These are phyloP conservation scores for Stephanodiscus triporus DNA, from an alignment of 108 stramenopile genomes.

Conservation along the genomic window DNA sequence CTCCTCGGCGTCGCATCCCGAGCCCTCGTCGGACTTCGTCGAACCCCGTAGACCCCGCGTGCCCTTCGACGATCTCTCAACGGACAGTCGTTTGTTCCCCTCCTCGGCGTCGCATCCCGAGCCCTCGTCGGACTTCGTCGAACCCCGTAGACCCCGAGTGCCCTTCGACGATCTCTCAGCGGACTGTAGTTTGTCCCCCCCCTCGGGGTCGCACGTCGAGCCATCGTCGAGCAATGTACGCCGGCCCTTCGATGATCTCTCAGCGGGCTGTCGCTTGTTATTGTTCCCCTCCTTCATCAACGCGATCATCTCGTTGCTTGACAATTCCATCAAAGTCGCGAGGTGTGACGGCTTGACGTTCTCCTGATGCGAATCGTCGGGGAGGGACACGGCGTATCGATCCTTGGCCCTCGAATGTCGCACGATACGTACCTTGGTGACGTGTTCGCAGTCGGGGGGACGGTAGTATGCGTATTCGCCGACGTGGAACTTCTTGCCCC, in stretches of 20 bases:
- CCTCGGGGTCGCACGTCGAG: not conserved
- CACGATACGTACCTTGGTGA: slow-evolving; percentile 35
- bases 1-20: not conserved
- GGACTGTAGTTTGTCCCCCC: too few species aligned
- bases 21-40: not conserved
- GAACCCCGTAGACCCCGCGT: not conserved
- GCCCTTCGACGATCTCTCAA: not conserved
- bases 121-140: not conserved
- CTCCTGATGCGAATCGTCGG: slow-evolving; percentile 31
- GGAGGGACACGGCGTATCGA: slow-evolving; percentile 17
- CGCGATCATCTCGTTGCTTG: slow-evolving; percentile 29
- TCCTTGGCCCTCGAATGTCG: not conserved
- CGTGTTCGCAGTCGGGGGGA: not conserved
- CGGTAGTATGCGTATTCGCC: slow-evolving; percentile 43
- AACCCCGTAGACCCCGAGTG: not conserved
- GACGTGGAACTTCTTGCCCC: not conserved
- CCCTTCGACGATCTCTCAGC: not conserved
- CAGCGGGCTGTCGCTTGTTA: slow-evolving; percentile 16
- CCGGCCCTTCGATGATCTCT: not conserved
- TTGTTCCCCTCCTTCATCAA: slow-evolving; percentile 51
- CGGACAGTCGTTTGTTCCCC: too few species aligned
- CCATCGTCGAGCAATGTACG: too few species aligned
- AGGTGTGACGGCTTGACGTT: slow-evolving; percentile 13
- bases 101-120: not conserved
- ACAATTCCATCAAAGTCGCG: slow-evolving; percentile 36